Evolutionary conservation across 2,329 filamentous ascomycete species (phyloP).

Genomic region (Huntiella omanensis): DNA sequence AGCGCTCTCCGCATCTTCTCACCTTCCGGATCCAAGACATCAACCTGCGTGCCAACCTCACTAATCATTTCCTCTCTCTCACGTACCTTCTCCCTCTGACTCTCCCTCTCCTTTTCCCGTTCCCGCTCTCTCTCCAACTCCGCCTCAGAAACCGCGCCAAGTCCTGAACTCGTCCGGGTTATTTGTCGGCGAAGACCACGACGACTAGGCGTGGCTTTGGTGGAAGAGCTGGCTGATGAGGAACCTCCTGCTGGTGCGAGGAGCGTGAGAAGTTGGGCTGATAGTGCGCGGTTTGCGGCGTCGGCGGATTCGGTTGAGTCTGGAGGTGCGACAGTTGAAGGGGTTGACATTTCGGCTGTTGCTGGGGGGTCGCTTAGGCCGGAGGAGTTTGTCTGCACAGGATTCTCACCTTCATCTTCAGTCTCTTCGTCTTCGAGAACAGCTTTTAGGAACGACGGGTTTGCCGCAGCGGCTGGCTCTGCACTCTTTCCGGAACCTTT

Average conservation of each 20-base stretch:
- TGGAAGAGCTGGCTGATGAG: neutral
- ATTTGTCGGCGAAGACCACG: too few relatives aligned
- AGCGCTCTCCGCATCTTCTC: constrained; percentile 24
- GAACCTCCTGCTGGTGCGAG: neutral
- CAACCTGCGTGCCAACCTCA: constrained; percentile 32
- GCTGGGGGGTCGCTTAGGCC: neutral
- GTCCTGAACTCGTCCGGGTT: constrained; percentile 12
- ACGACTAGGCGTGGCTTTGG: too few relatives aligned
- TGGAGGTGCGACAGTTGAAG: too few relatives aligned
- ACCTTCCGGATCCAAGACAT: constrained; percentile 33
- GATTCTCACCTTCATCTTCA: neutral
- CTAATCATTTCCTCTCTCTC: constrained; percentile 15
- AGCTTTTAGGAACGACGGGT: constrained; percentile 4
- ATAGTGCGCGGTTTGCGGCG: constrained; percentile 26
- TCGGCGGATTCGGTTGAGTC: neutral
- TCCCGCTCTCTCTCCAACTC: neutral
- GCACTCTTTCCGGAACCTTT: too few relatives aligned
- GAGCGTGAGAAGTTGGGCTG: constrained; percentile 5
- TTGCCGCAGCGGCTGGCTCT: neutral
- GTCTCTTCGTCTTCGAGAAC: constrained; percentile 5
- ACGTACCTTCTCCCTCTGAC: neutral
- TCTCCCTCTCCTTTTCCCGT: neutral
- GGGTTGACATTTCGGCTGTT: too few relatives aligned
- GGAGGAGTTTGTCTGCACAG: neutral
- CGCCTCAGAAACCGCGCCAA: neutral